phyloP scores from a whole-genome alignment of 2,329 filamentous ascomycete species.

The Shiraia bambusicola region DNA sequence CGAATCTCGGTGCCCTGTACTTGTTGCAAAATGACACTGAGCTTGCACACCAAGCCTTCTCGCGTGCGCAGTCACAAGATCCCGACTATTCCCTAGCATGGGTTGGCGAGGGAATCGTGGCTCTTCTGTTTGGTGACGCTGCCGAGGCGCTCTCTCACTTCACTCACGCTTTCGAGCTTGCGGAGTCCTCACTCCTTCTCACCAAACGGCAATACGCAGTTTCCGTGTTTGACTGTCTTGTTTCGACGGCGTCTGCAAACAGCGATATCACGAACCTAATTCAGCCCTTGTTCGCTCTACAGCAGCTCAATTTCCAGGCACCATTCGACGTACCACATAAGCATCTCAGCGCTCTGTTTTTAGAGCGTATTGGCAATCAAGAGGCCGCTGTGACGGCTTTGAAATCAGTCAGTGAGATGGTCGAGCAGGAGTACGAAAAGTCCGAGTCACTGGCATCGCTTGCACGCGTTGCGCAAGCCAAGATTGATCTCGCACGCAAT shows the following conservation, averaged over 20 bases:
- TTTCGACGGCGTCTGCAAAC: constrained; percentile 56
- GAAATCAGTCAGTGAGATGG: constrained; percentile 63
- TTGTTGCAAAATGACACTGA: constrained; percentile 79
- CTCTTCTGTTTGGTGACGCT: constrained; percentile 70
- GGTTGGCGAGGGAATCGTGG: constrained; percentile 88
- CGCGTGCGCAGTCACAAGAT: constrained; percentile 87
- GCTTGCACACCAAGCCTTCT: constrained; percentile 88
- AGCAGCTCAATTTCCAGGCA: constrained; percentile 72
- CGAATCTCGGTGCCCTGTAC: constrained; percentile 85
- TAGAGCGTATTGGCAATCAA: constrained; percentile 76
- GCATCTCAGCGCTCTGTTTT: constrained; percentile 77
- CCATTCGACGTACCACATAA: constrained; percentile 71
- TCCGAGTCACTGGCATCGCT: constrained; percentile 76
- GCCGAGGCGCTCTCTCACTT: constrained; percentile 83
- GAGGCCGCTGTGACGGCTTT: constrained; percentile 64
- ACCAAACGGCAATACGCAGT: constrained; percentile 77
- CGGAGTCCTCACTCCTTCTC: constrained; percentile 71
- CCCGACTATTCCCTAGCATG: constrained; percentile 92
- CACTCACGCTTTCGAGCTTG: constrained; percentile 91
- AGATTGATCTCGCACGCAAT: constrained; percentile 82
- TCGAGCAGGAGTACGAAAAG: constrained; percentile 82
- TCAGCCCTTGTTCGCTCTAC: constrained; percentile 84
- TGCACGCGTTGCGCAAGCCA: constrained; percentile 76
- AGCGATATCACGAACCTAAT: constrained; percentile 65
- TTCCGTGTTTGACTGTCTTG: constrained; percentile 78